These are phyloP conservation scores for Wickerhamiella sergipiensis DNA, from an alignment of 805 yeast genomes.

Conservation along the genomic window DNA sequence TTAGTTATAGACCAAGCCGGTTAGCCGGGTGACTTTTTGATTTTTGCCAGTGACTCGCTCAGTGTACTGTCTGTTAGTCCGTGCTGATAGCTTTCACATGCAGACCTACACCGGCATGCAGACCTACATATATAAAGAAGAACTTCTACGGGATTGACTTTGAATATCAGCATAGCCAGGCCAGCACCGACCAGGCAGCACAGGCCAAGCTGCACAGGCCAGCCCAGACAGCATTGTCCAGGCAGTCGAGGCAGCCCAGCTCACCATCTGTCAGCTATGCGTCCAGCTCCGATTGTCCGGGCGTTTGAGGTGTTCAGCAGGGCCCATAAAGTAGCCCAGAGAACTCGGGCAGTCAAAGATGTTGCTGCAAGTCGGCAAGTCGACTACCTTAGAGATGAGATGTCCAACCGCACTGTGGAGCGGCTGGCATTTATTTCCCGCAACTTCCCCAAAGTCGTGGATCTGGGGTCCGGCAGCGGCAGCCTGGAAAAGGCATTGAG, in stretches of 20 bases:
- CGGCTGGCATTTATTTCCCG: slow-evolving; percentile 61
- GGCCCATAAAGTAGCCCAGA: slow-evolving; percentile 44
- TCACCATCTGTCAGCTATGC: not conserved
- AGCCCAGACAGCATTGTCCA: too few species aligned
- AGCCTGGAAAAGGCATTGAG: slow-evolving; percentile 34
- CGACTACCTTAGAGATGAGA: slow-evolving; percentile 64
- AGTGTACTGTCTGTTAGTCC: too few species aligned
- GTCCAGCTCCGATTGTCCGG: not conserved
- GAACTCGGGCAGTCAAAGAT: slow-evolving; percentile 37
- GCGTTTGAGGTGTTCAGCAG: slow-evolving; percentile 47
- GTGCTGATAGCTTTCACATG: too few species aligned
- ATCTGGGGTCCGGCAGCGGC: slow-evolving; percentile 65
- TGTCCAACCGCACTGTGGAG: slow-evolving; percentile 59
- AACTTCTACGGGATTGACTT: too few species aligned
- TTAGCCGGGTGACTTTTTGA: too few species aligned
- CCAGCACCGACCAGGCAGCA: too few species aligned
- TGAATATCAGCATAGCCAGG: too few species aligned
- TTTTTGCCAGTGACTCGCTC: too few species aligned
- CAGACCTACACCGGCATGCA: too few species aligned
- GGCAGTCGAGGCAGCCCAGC: too few species aligned
- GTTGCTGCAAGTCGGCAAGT: slow-evolving; percentile 38
- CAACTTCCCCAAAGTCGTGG: slow-evolving; percentile 45
- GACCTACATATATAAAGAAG: too few species aligned
- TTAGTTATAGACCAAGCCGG: not conserved
- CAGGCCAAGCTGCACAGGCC: too few species aligned